These are phyloP conservation scores for Gilbertella persicaria DNA, from an alignment of 371 early-diverging fungal genomes.

Conservation along the genomic window DNA sequence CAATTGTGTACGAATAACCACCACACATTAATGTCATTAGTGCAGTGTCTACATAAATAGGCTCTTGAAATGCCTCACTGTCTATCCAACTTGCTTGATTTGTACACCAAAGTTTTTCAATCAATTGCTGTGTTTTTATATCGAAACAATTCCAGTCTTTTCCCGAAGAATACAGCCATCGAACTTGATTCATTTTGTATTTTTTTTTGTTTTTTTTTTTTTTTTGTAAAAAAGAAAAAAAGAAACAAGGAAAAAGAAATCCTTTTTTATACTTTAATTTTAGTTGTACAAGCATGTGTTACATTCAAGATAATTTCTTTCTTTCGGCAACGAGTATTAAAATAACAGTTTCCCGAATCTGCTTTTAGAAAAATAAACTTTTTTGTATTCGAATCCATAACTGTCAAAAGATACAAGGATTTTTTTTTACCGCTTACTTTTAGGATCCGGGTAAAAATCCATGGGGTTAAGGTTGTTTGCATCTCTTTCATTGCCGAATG, in stretches of 20 bases:
- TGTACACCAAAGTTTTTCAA: conserved; percentile 19
- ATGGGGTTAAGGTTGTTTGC: no score
- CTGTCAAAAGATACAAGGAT: no score
- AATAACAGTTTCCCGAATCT: no score
- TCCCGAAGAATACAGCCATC: conserved; percentile 25
- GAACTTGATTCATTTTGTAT: conserved; percentile 11
- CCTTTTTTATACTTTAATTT: background rate
- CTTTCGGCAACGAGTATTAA: no score
- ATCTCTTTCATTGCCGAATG: no score
- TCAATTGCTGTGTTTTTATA: conserved; percentile 15
- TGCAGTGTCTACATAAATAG: conserved; percentile 22
- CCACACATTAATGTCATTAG: conserved; percentile 16
- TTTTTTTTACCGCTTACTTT: no score
- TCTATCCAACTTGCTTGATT: conserved; percentile 23
- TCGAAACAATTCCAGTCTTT: conserved; percentile 20
- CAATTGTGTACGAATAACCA: conserved; percentile 18
- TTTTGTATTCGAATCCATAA: no score
- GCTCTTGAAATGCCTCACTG: conserved; percentile 20
- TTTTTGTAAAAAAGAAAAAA: background rate
- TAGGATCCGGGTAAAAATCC: no score
- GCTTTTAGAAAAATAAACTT: no score
- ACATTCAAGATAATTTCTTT: no score
- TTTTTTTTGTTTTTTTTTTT: background rate
- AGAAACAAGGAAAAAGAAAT: conserved; percentile 5
- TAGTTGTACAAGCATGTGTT: background rate